Percentiles rank a stretch among this genome's conserved stretches.
Evolutionary conservation across 1,284 basidiomycete species (phyloP).

Genomic region (Cutaneotrichosporon daszewskae): DNA sequence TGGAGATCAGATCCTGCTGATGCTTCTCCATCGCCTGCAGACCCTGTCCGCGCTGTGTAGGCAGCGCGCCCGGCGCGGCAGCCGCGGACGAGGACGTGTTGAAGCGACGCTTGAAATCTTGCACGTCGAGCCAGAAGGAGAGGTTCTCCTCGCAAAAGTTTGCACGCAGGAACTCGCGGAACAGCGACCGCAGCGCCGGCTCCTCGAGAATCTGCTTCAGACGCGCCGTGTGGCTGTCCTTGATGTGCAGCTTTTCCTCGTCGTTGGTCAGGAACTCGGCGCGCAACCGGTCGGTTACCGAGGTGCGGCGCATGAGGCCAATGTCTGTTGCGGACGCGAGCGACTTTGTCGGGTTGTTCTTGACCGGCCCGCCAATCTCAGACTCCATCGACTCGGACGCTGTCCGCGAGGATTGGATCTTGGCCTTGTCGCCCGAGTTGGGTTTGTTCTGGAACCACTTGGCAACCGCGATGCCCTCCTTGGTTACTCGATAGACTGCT

Average conservation of each 20-base stretch:
- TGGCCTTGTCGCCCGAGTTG: neutral
- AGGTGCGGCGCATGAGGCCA: conserved; percentile 69
- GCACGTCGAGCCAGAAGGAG: conserved; percentile 93
- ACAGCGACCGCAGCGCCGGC: conserved; percentile 77
- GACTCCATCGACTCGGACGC: conserved; percentile 5
- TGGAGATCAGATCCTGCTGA: conserved; percentile 89
- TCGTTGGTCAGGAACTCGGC: conserved; percentile 18
- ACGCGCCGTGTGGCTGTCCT: conserved; percentile 86
- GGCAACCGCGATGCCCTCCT: conserved; percentile 76
- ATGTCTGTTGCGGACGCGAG: conserved; percentile 51
- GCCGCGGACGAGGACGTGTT: conserved; percentile 88
- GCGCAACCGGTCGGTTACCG: conserved; percentile 68
- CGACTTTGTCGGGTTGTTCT: conserved; percentile 18
- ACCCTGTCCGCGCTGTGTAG: conserved; percentile 53
- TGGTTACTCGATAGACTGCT: conserved; percentile 88
- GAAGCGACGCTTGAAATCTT: conserved; percentile 95
- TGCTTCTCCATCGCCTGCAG: conserved; percentile 93
- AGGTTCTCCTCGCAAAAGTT: conserved; percentile 99
- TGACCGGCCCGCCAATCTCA: neutral
- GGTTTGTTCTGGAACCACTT: conserved; percentile 59
- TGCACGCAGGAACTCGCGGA: conserved; percentile 86
- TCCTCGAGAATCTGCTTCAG: conserved; percentile 90
- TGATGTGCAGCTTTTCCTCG: conserved; percentile 32
- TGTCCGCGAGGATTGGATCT: neutral
- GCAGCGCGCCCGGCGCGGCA: conserved; percentile 53